Base-by-base conservation (phyloP, 129 eudicot species). In the Escallonia herrerae region DNA sequence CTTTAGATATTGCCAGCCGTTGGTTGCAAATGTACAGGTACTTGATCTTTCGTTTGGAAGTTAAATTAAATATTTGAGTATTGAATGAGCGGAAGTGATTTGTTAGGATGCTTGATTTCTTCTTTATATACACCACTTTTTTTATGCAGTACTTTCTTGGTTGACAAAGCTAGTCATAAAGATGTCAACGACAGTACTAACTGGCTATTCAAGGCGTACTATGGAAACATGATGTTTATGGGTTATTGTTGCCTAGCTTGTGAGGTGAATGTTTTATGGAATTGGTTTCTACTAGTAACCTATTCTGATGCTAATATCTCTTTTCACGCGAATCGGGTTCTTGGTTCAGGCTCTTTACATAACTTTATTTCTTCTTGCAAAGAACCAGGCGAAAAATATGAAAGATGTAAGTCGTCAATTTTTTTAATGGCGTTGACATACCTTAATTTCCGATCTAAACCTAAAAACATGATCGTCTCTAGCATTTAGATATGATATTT, bases 61-160 rank as follows among this genome's bases (percentile, higher is more conserved):
- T n/a, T n/a, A n/a, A n/a, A n/a, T n/a, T n/a, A n/a, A n/a, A n/a
- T n/a, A n/a, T n/a, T n/a, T n/a, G n/a, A n/a, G n/a, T n/a, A n/a
- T n/a, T n/a, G n/a, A n/a, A n/a, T n/a, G n/a, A n/a, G n/a, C n/a
- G n/a, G n/a, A n/a, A n/a, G n/a, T n/a, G n/a, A n/a, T n/a, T n/a
- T n/a, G n/a, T n/a, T n/a, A n/a, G n/a, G n/a, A n/a, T n/a, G n/a
- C n/a, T n/a, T n/a, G n/a, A n/a, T n/a, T n/a, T n/a, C n/a, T n/a
- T n/a, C n/a, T n/a, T n/a, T n/a, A n/a, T n/a, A n/a, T n/a, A n/a
- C n/a, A n/a, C n/a, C n/a, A n/a, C n/a, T n/a, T n/a, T n/a, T n/a
- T n/a, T n/a, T n/a, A n/a, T n/a, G 82, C 88, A 91, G 97, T 81
- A 84, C 97, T 62, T 87, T 91, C 85, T 83, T 91, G 91, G 81